These are phyloP conservation scores for Amaranthus palmeri DNA, from an alignment of 148 eudicot genomes.

Conservation along the genomic window DNA sequence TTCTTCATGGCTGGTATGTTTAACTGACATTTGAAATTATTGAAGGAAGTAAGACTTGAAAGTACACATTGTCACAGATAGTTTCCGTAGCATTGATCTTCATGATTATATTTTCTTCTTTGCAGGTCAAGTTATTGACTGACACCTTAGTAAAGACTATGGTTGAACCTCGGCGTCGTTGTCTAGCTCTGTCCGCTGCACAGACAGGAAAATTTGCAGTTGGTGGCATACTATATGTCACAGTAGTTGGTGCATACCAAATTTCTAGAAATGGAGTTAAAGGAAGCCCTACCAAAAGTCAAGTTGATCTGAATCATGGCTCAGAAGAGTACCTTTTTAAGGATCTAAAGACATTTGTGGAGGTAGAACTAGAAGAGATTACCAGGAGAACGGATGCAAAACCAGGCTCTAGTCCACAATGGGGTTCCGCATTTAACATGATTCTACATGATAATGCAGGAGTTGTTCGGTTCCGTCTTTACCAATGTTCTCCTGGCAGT, in stretches of 20 bases:
- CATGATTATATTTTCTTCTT: constrained; percentile 5
- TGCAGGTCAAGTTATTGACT: constrained; percentile 66
- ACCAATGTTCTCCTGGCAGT: constrained; percentile 64
- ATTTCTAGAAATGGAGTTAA: constrained; percentile 45
- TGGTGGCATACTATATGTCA: constrained; percentile 72
- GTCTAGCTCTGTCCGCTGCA: constrained; percentile 59
- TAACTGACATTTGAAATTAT: neutral
- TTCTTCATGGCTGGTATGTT: constrained; percentile 88
- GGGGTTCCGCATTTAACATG: constrained; percentile 88
- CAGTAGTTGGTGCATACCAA: constrained; percentile 64
- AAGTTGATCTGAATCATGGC: constrained; percentile 33
- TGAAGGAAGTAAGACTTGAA: neutral
- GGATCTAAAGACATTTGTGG: constrained; percentile 78
- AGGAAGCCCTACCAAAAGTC: constrained; percentile 53
- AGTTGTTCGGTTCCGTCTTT: constrained; percentile 64
- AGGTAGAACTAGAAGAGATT: constrained; percentile 85
- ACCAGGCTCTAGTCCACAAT: constrained; percentile 64
- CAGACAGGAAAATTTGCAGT: constrained; percentile 79
- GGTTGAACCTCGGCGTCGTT: constrained; percentile 98
- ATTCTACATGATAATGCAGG: constrained; percentile 77
- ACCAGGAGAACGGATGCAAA: constrained; percentile 69
- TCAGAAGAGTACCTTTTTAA: constrained; percentile 36
- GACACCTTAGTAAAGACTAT: constrained; percentile 79
- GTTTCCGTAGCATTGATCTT: neutral
- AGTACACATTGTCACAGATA: neutral